These are phyloP conservation scores for Wallacemonas sp. DNA, from an alignment of 208 protist genomes.

Conservation along the genomic window DNA sequence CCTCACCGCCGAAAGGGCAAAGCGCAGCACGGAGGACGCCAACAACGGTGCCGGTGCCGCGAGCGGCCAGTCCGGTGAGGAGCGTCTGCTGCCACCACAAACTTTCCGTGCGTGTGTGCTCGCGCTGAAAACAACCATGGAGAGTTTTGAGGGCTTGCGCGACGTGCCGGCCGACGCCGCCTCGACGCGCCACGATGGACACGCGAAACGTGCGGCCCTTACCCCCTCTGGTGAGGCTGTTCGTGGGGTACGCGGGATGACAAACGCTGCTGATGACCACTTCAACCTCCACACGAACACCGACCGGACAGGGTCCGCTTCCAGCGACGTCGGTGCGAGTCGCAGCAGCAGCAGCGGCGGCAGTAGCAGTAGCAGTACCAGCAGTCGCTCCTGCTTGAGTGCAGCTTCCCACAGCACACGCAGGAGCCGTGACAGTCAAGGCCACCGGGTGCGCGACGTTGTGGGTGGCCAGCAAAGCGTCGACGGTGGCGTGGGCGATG, in stretches of 20 bases:
- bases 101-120: constrained; percentile 8
- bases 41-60: background rate
- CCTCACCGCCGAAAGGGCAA: background rate
- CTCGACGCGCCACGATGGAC: no score
- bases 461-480: background rate
- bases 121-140: constrained; percentile 10
- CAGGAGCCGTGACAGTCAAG: no score
- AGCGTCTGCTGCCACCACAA: background rate
- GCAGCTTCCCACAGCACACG: no score
- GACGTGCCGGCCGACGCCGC: no score
- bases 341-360: no score
- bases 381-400: no score
- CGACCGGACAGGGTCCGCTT: no score
- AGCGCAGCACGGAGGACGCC: no score
- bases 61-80: background rate
- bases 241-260: background rate
- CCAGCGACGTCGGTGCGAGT: no score
- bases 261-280: background rate
- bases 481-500: background rate
- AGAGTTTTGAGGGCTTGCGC: constrained; percentile 4
- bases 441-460: background rate
- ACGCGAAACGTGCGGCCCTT: no score
- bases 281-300: no score
- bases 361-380: no score
- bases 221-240: background rate